Base-by-base conservation (phyloP, 2,329 filamentous ascomycete genomes). In the Pseudophaeomoniella oleicola region DNA sequence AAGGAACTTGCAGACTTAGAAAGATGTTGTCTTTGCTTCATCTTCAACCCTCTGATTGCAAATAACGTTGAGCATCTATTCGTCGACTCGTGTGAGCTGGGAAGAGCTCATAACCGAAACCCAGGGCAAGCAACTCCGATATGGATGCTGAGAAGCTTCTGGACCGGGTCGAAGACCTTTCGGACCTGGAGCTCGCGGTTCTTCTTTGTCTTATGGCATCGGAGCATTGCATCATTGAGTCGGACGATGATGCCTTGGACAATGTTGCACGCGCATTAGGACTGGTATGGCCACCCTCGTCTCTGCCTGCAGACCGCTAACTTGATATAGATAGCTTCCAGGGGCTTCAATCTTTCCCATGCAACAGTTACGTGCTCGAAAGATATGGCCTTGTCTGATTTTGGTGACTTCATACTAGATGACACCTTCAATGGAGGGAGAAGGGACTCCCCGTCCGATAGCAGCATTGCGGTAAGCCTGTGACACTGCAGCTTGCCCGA, bases 201-300 rank as follows among this genome's bases (percentile, higher is more conserved):
- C 69, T 96, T 30, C 72, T 94, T 35, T 87, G 81, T 52, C 71
- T 96, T 36, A 69, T 86, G 43, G 76, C 78, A 41, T 72, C 78
- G 45, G 82, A 94, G 56, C 87, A 96, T 57, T 94, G 85, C 60
- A 76, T 96, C 48, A 75, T 96, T 51, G 80, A 85, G 57, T 81
- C 83, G 12, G 71, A 77, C 2, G 55, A 62, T 3, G 62, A 71
- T 22, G 61, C 65, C 36, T 59, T 88, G 39, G 68, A 81, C 54
- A 70, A 77, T 44, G 64, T 93, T n/a, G 68, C 78, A 31, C 68
- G 74, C 36, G 85, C 93, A 56, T 63, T 94, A 15, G 70, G 73
- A 43, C 62, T 90, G 51, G 81, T 84, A 59, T 22, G 39, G n/a
- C 16, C 1, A 13, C 12, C 5, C n/a, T n/a, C 2, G n/a, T 15